Conservation (phyloP, 164 flowering plant genomes). For the Vitis riparia region DNA sequence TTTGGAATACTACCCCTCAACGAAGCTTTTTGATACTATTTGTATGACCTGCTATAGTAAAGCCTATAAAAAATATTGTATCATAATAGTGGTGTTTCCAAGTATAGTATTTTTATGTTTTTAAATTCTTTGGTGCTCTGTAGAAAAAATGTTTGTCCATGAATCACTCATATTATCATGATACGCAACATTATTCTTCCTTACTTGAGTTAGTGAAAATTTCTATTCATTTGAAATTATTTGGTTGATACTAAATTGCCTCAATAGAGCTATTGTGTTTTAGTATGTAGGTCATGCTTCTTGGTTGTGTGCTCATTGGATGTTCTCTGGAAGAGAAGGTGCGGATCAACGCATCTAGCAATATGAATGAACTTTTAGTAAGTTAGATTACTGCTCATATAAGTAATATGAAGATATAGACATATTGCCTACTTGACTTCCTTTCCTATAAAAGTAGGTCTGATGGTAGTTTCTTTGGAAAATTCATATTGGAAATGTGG, state of each 20-base stretch:
- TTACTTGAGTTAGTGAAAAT: neutral
- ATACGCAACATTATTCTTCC: neutral
- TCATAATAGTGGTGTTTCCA: no score
- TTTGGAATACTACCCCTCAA: neutral
- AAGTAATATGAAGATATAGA: neutral
- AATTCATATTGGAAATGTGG: no score
- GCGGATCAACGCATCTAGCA: slow-evolving; percentile 85
- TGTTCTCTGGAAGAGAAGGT: slow-evolving; percentile 94
- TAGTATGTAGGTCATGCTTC: slow-evolving; percentile 99
- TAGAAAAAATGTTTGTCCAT: no score
- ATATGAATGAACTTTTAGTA: slow-evolving; percentile 96
- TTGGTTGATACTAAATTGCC: slow-evolving; percentile 16
- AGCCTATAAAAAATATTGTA: no score
- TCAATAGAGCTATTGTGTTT: slow-evolving; percentile 30
- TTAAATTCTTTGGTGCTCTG: no score
- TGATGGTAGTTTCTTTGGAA: neutral
- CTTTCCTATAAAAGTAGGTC: neutral
- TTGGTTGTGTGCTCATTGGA: slow-evolving; percentile 94
- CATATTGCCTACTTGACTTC: neutral
- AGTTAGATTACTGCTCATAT: slow-evolving; percentile 24
- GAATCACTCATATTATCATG: neutral
- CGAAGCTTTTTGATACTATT: neutral
- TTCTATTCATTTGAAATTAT: neutral
- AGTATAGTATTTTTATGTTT: no score
- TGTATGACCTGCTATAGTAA: neutral